These are phyloP conservation scores for Drechslerella stenobrocha DNA, from an alignment of 2,329 filamentous ascomycete genomes.

Conservation along the genomic window DNA sequence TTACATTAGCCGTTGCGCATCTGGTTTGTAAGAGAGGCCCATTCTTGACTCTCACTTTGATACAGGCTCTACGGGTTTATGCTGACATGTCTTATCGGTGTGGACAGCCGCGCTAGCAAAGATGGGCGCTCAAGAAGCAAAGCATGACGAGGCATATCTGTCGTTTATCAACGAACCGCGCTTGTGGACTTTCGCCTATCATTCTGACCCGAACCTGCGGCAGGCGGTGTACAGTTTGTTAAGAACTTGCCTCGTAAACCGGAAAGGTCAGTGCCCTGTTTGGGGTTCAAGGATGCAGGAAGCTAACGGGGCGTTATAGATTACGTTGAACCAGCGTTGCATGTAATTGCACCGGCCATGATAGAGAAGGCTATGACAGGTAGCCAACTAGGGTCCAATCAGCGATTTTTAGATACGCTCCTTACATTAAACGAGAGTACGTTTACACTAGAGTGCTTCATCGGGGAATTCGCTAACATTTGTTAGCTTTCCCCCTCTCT, in stretches of 20 bases:
- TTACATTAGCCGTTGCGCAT: slow-evolving; percentile 62
- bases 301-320: slow-evolving; percentile 53
- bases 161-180: slow-evolving; percentile 67
- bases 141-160: slow-evolving; percentile 66
- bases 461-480: slow-evolving; percentile 56
- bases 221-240: slow-evolving; percentile 64
- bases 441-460: slow-evolving; percentile 49
- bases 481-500: slow-evolving; percentile 36
- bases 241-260: slow-evolving; percentile 59
- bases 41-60: too few relatives aligned
- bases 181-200: slow-evolving; percentile 64
- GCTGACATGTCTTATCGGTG: too few relatives aligned
- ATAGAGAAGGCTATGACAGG: slow-evolving; percentile 73
- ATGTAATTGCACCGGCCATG: slow-evolving; percentile 64
- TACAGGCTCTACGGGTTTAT: too few relatives aligned
- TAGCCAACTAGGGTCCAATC: slow-evolving; percentile 72
- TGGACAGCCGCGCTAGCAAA: slow-evolving; percentile 39
- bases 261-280: slow-evolving; percentile 54
- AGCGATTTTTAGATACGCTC: slow-evolving; percentile 70
- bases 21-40: slow-evolving; percentile 58
- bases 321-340: slow-evolving; percentile 60
- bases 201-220: slow-evolving; percentile 64
- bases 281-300: not conserved
- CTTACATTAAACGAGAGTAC: slow-evolving; percentile 63
- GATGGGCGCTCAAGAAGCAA: slow-evolving; percentile 61